phyloP scores from a whole-genome alignment of 2,329 filamentous ascomycete genomes.

The Scytalidium sp. region DNA sequence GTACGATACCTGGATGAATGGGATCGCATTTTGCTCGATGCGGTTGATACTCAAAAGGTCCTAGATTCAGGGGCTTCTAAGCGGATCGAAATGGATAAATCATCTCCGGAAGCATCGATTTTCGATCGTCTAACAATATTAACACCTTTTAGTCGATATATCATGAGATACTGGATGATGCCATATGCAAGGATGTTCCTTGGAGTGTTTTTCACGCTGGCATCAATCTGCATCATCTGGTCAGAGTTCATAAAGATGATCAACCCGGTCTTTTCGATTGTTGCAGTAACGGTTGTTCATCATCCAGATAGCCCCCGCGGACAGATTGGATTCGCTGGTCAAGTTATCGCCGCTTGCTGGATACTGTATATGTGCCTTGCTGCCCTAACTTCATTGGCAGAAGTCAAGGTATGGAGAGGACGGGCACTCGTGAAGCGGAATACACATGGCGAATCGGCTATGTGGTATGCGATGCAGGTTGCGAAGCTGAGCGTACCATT shows the following conservation, averaged over 20 bases:
- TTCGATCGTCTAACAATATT: conserved; percentile 58
- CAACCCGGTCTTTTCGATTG: conserved; percentile 70
- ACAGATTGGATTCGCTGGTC: conserved; percentile 81
- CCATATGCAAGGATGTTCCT: conserved; percentile 64
- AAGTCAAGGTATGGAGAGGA: conserved; percentile 97
- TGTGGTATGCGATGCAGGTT: conserved; percentile 93
- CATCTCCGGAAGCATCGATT: conserved; percentile 52
- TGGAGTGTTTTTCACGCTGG: conserved; percentile 67
- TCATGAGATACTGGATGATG: conserved; percentile 70
- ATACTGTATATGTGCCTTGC: conserved; percentile 95
- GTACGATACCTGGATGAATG: conserved; percentile 83
- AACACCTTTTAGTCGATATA: conserved; percentile 78
- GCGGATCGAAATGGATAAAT: conserved; percentile 70
- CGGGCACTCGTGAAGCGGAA: conserved; percentile 86
- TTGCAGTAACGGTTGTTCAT: conserved; percentile 56
- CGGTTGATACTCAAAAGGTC: conserved; percentile 73
- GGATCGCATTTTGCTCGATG: conserved; percentile 73
- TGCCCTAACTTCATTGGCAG: conserved; percentile 81
- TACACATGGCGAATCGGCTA: conserved; percentile 88
- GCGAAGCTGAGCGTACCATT: conserved; percentile 90
- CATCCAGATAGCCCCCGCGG: conserved; percentile 64
- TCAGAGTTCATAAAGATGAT: conserved; percentile 88
- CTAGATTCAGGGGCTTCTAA: conserved; percentile 80
- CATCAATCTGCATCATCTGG: conserved; percentile 85
- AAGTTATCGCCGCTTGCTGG: conserved; percentile 82